Evolutionary conservation across 768 basidiomycete species (phyloP), one percentile per base, ranked within the genome.

Genomic region (Mrakia frigida): DNA sequence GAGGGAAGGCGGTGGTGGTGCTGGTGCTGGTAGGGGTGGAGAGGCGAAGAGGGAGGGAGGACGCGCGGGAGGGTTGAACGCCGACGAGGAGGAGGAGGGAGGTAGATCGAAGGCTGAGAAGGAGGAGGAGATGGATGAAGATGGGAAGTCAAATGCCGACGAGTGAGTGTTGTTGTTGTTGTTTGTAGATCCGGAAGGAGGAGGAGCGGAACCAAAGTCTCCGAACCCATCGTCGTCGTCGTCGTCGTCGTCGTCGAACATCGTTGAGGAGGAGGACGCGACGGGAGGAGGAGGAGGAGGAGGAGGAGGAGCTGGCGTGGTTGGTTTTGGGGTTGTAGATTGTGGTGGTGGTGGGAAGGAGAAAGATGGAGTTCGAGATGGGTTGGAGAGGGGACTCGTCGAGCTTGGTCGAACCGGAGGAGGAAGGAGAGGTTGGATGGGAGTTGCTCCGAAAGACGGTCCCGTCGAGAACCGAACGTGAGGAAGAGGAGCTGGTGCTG

Each of bases 191-290:
- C 16, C 14, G 11, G n/a, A 4, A 3, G 61, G 10, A 56, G 67
- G n/a, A 9, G 74, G 74, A 6, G 63, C 74, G 13, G 74, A 74
- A n/a, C 53, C 74, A 43, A 74, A 74, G 50, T 74, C 74, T 3
- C 74, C 74, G 37, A 74, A 74, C 5, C 67, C 74, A 65, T 74
- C 74, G 21, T 68, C 65, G 37, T 74, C 74, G 67, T 46, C 67
- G 7, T 50, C 46, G 46, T 74, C 74, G 21, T 67, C 63, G 35
- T 74, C 74, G 65, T 43, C 65, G 5, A 37, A 43, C 37, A 46
- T 37, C 13, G 1, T 21, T 16, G 60, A 28, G 53, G 73, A 63
- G 3, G 63, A 56, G 28, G 56, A 56, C 56, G 73, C n/a, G 39
- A 9, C 23, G 53, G 35, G 39, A 21, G 43, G 23, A 18, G 11